Conservation (phyloP, 2,329 filamentous ascomycete species). For the Bipolaris oryzae region DNA sequence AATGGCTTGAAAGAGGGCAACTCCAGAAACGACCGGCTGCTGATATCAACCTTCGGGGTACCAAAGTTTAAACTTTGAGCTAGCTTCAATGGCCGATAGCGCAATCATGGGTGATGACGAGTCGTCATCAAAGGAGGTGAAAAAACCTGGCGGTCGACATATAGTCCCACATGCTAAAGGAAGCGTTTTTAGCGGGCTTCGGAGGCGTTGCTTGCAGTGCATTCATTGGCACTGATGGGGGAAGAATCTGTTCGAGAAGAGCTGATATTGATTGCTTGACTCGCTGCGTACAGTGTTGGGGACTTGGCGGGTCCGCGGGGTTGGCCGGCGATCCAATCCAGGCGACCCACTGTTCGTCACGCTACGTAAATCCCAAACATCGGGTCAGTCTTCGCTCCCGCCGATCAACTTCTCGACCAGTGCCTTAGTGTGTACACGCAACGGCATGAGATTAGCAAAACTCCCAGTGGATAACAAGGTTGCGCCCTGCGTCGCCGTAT, state of each 20-base stretch:
- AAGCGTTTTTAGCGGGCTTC: neutral
- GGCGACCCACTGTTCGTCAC: neutral
- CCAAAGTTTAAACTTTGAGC: conserved; percentile 1
- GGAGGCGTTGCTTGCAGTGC: neutral
- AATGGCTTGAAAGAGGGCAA: neutral
- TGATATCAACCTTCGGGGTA: neutral
- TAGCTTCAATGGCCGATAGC: neutral
- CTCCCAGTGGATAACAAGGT: neutral
- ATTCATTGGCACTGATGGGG: neutral
- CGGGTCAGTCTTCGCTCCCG: neutral
- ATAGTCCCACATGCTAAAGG: neutral
- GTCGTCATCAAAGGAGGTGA: neutral
- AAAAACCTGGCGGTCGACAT: neutral
- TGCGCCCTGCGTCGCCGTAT: neutral
- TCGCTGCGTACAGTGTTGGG: neutral
- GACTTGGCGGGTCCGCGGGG: conserved; percentile 5
- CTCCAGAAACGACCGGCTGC: neutral
- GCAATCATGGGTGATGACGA: neutral
- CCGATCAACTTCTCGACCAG: neutral
- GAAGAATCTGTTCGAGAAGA: neutral
- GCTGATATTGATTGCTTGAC: neutral
- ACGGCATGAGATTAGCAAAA: neutral
- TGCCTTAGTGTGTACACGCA: neutral
- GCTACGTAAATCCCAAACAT: neutral
- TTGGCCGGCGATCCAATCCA: neutral